A percentile compares a stretch with the other conserved stretches of the same genome.
Evolutionary conservation across 805 yeast species (phyloP).

Genomic region (Wickerhamomyces rabaulensis): DNA sequence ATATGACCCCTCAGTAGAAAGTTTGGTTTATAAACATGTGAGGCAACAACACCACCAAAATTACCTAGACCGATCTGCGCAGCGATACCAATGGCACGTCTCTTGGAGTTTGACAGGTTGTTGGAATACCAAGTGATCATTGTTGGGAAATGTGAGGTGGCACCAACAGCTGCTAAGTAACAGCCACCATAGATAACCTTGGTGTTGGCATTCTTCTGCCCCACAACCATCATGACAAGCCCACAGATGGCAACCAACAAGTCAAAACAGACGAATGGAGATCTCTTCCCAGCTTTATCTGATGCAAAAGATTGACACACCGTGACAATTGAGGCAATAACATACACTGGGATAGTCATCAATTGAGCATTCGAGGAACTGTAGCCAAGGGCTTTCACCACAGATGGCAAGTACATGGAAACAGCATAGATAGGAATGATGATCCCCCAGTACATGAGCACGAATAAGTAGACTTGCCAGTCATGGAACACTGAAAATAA

Average conservation of each 20-base stretch:
- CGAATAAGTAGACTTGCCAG: slow-evolving; percentile 28
- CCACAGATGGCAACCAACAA: slow-evolving; percentile 29
- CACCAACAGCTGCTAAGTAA: slow-evolving; percentile 28
- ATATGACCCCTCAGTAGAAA: slow-evolving; percentile 28
- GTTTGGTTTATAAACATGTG: slow-evolving; percentile 30
- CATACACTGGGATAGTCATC: slow-evolving; percentile 38
- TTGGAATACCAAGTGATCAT: slow-evolving; percentile 34
- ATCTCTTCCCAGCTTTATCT: slow-evolving; percentile 25
- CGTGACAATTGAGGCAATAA: slow-evolving; percentile 27
- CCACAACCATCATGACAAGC: slow-evolving; percentile 25
- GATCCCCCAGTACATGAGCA: slow-evolving; percentile 26
- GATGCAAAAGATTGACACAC: slow-evolving; percentile 24
- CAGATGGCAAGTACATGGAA: slow-evolving; percentile 37
- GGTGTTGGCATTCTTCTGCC: slow-evolving; percentile 21
- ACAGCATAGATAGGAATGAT: slow-evolving; percentile 32
- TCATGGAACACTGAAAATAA: slow-evolving; percentile 22
- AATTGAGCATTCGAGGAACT: slow-evolving; percentile 34
- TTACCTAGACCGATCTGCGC: slow-evolving; percentile 36
- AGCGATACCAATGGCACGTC: slow-evolving; percentile 35
- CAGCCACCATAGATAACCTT: slow-evolving; percentile 26
- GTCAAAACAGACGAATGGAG: slow-evolving; percentile 26
- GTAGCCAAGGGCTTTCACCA: slow-evolving; percentile 35
- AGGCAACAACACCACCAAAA: slow-evolving; percentile 32
- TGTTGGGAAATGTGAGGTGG: slow-evolving; percentile 30
- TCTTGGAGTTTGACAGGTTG: slow-evolving; percentile 31